Percentiles rank a stretch among this genome's conserved stretches.
These are phyloP conservation scores for Paramecium caudatum DNA, from an alignment of 73 alveolate genomes.

Conservation along the genomic window DNA sequence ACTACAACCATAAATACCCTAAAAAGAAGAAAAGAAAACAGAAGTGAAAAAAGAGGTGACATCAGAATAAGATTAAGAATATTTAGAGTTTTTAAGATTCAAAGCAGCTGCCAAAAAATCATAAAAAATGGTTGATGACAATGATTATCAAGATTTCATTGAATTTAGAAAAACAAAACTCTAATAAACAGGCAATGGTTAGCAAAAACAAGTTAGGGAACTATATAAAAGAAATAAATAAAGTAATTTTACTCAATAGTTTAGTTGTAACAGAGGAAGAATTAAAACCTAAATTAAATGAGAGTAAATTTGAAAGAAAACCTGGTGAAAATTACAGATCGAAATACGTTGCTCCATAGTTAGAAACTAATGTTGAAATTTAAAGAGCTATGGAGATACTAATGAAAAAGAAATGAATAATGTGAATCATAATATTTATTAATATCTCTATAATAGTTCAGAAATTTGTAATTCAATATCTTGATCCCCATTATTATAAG, in stretches of 20 bases:
- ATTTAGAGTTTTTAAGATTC: conserved; percentile 21
- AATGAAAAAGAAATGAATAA: conserved; percentile 40
- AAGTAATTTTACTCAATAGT: neutral
- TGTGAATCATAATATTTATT: neutral
- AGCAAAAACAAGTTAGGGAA: conserved; percentile 1
- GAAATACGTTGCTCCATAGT: conserved; percentile 35
- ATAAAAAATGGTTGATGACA: conserved; percentile 18
- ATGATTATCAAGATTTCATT: conserved; percentile 21
- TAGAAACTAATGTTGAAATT: conserved; percentile 22
- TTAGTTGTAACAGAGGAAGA: conserved; percentile 22
- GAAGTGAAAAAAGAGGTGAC: neutral
- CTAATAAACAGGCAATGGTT: neutral
- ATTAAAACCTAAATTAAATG: conserved; percentile 8
- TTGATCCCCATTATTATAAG: neutral
- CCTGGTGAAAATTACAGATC: conserved; percentile 53
- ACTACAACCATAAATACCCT: too few relatives aligned
- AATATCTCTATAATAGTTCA: neutral
- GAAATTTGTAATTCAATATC: neutral
- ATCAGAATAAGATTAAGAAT: neutral
- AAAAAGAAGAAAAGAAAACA: too few relatives aligned
- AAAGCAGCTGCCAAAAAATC: conserved; percentile 16
- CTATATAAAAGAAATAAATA: conserved; percentile 15
- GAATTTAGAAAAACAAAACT: conserved; percentile 49
- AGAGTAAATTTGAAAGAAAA: conserved; percentile 32
- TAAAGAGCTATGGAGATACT: conserved; percentile 43